Percentiles rank a stretch among this genome's conserved stretches.
These are phyloP conservation scores for Hirsutella rhossiliensis DNA, from an alignment of 2,329 filamentous ascomycete species.

Conservation along the genomic window DNA sequence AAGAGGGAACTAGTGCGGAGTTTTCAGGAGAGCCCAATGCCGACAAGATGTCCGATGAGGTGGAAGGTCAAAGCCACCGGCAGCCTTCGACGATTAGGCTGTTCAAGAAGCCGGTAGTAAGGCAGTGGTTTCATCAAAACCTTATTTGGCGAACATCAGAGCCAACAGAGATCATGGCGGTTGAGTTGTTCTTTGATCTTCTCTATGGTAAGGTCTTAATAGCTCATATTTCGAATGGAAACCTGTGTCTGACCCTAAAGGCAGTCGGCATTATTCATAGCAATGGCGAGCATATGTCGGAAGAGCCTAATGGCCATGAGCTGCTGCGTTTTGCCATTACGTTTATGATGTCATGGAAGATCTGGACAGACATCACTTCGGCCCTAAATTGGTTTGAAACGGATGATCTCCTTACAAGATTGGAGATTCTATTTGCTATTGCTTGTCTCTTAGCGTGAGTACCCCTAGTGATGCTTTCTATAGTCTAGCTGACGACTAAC, in stretches of 20 bases:
- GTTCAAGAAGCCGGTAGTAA: slow-evolving; percentile 45
- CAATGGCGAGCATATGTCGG: slow-evolving; percentile 48
- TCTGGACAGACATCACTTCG: slow-evolving; percentile 47
- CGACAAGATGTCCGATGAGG: neutral
- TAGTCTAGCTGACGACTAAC: neutral
- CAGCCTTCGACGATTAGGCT: slow-evolving; percentile 35
- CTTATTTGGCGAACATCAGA: slow-evolving; percentile 49
- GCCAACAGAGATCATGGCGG: slow-evolving; percentile 47
- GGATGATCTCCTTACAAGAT: too few relatives aligned
- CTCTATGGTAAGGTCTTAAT: slow-evolving; percentile 30
- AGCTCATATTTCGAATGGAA: neutral
- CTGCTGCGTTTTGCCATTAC: slow-evolving; percentile 49
- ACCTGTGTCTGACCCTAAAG: neutral
- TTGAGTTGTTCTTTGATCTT: slow-evolving; percentile 54
- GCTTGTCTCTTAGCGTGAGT: too few relatives aligned
- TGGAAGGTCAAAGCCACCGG: slow-evolving; percentile 7
- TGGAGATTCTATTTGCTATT: too few relatives aligned
- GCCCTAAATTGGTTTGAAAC: slow-evolving; percentile 30
- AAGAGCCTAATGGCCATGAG: slow-evolving; percentile 39
- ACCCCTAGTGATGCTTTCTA: too few relatives aligned
- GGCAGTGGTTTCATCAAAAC: slow-evolving; percentile 55
- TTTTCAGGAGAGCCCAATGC: neutral
- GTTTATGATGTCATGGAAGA: slow-evolving; percentile 51
- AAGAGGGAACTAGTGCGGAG: neutral
- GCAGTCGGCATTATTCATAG: slow-evolving; percentile 49